These are phyloP conservation scores for Diutina rugosa DNA, from an alignment of 1,139 yeast species.

Conservation along the genomic window DNA sequence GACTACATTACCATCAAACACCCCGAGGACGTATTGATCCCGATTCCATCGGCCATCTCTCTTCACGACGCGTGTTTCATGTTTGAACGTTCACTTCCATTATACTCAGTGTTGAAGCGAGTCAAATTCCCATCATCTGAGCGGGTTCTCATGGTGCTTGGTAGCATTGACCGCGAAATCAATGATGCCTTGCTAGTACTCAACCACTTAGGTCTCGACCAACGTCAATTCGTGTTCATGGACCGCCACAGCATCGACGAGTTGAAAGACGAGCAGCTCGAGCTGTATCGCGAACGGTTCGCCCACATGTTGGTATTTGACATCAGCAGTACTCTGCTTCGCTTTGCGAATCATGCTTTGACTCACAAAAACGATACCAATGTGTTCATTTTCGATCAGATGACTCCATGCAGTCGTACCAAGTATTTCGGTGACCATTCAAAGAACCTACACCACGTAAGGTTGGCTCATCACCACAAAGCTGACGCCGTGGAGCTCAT, in stretches of 20 bases:
- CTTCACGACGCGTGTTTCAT: slow-evolving; percentile 26
- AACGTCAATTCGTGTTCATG: slow-evolving; percentile 15
- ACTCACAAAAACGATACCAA: background rate
- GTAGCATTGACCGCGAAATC: slow-evolving; percentile 16
- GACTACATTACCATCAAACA: slow-evolving; percentile 18
- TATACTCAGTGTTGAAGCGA: slow-evolving; percentile 13
- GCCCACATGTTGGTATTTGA: slow-evolving; percentile 12
- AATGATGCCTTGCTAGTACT: slow-evolving; percentile 25
- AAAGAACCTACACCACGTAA: background rate
- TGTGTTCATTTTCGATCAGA: background rate
- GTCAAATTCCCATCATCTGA: slow-evolving; percentile 3
- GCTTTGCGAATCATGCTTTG: background rate
- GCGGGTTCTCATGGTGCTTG: slow-evolving; percentile 15
- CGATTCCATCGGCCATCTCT: slow-evolving; percentile 19
- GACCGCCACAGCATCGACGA: slow-evolving; percentile 11
- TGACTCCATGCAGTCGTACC: background rate
- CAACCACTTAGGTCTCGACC: slow-evolving; percentile 17
- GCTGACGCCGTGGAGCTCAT: background rate
- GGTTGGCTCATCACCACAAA: background rate
- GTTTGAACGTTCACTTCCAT: slow-evolving; percentile 23
- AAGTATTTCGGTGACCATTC: background rate
- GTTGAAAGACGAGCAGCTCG: slow-evolving; percentile 3
- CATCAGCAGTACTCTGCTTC: background rate
- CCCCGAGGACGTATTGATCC: slow-evolving; percentile 15
- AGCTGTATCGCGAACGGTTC: slow-evolving; percentile 9